Evolutionary conservation across 139 green algal species (phyloP).

Genomic region (Volvox reticuliferus): DNA sequence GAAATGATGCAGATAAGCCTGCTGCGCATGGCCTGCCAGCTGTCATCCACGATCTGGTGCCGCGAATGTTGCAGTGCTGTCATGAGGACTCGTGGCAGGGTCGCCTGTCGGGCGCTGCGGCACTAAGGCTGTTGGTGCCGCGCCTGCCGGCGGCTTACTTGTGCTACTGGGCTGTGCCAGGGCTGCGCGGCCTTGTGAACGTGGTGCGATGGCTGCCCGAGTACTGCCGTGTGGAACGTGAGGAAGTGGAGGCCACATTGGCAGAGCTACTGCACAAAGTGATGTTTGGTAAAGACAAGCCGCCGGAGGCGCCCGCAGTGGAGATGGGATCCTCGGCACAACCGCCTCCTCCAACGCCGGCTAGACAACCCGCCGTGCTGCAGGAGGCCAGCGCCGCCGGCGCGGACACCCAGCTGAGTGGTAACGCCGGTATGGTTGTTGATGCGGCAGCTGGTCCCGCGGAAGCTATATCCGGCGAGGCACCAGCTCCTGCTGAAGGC

Average conservation of each 20-base stretch:
- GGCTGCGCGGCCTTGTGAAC: conserved; percentile 76
- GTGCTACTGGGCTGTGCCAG: conserved; percentile 48
- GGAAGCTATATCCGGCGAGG: background rate
- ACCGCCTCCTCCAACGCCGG: background rate
- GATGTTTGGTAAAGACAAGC: conserved; percentile 44
- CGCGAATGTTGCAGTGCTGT: conserved; percentile 90
- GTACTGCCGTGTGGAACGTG: conserved; percentile 71
- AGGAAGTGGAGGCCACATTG: conserved; percentile 65
- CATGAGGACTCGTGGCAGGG: conserved; percentile 87
- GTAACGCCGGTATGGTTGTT: too few relatives aligned
- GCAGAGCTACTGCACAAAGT: conserved; percentile 58
- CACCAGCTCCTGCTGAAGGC: conserved; percentile 1
- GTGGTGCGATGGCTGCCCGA: conserved; percentile 84
- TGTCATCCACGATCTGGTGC: conserved; percentile 86
- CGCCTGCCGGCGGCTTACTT: conserved; percentile 70
- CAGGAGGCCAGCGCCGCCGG: background rate
- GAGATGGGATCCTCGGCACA: background rate
- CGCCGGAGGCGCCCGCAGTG: background rate
- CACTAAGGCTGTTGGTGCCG: conserved; percentile 69
- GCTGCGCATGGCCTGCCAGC: conserved; percentile 58
- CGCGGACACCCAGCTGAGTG: background rate
- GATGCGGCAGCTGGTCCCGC: background rate
- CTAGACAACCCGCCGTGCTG: background rate
- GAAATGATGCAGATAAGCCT: background rate
- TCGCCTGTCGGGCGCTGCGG: conserved; percentile 84